phyloP scores from a whole-genome alignment of 305 asterid genomes.

The Andrographis paniculata region DNA sequence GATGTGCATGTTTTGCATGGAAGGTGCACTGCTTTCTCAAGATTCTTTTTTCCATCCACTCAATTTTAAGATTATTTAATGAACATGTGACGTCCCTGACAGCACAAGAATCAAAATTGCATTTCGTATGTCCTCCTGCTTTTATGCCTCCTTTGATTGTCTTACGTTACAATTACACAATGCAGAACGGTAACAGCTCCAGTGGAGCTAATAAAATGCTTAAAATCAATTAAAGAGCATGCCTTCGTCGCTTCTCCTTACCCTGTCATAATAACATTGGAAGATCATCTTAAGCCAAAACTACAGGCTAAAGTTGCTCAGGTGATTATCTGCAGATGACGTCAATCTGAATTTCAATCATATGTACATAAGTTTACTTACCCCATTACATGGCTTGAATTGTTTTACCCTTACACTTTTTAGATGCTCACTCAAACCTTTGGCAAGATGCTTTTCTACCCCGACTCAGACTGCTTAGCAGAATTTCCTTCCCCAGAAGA shows the following conservation, averaged over 20 bases:
- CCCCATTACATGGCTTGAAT: constrained; percentile 1
- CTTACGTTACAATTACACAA: constrained; percentile 9
- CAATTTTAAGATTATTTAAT: constrained; percentile 6
- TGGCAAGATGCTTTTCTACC: constrained; percentile 61
- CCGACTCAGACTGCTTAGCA: constrained; percentile 51
- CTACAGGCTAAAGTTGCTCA: constrained; percentile 85
- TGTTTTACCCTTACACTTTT: constrained; percentile 11
- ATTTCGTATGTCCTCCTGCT: too few species aligned
- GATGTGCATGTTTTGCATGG: constrained; percentile 84
- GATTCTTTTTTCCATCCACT: not conserved
- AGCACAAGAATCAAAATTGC: too few species aligned
- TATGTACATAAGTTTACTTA: constrained; percentile 1
- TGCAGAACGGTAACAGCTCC: constrained; percentile 81
- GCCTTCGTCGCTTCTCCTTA: constrained; percentile 72
- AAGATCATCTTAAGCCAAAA: constrained; percentile 70
- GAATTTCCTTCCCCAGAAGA: constrained; percentile 84
- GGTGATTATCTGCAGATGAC: constrained; percentile 27
- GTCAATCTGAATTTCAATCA: constrained; percentile 12
- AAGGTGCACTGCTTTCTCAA: constrained; percentile 34
- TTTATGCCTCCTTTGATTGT: too few species aligned
- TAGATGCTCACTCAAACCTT: constrained; percentile 74
- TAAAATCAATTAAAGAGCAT: constrained; percentile 62
- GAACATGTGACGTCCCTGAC: not conserved
- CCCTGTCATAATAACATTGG: constrained; percentile 79
- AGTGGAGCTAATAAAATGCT: constrained; percentile 64